These are phyloP conservation scores for Pseudocercospora musae DNA, from an alignment of 2,329 filamentous ascomycete genomes.

Conservation along the genomic window DNA sequence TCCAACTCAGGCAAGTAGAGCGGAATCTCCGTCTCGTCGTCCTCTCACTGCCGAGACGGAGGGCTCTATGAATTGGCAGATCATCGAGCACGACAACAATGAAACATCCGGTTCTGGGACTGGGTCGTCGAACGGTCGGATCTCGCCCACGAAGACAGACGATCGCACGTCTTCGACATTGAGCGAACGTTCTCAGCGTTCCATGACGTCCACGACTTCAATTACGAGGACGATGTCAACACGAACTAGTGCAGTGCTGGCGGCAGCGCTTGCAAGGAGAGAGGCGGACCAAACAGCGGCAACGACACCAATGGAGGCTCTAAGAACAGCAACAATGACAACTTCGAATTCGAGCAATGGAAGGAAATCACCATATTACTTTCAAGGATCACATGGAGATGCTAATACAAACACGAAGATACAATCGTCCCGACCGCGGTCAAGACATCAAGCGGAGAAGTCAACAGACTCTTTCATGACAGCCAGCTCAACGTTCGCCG, in stretches of 20 bases:
- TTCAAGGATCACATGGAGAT: slow-evolving; percentile 17
- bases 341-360: slow-evolving; percentile 33
- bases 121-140: slow-evolving; percentile 32
- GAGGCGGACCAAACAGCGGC: slow-evolving; percentile 8
- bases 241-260: slow-evolving; percentile 41
- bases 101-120: slow-evolving; percentile 12
- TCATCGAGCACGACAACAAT: slow-evolving; percentile 22
- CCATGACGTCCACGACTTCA: slow-evolving; percentile 42
- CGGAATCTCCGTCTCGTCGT: slow-evolving; percentile 13
- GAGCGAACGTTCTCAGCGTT: slow-evolving; percentile 50
- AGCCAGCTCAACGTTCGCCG: slow-evolving; percentile 48
- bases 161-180: slow-evolving; percentile 57
- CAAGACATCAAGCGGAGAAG: slow-evolving; percentile 17
- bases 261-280: slow-evolving; percentile 27
- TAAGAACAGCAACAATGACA: slow-evolving; percentile 28
- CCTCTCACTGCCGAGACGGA: slow-evolving; percentile 21
- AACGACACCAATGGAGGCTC: slow-evolving; percentile 18
- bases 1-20: slow-evolving; percentile 23
- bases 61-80: slow-evolving; percentile 31
- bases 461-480: slow-evolving; percentile 50
- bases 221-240: slow-evolving; percentile 46
- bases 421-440: slow-evolving; percentile 5
- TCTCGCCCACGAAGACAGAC: slow-evolving; percentile 52
- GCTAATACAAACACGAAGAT: slow-evolving; percentile 1
- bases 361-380: slow-evolving; percentile 32